A percentile compares a stretch with the other conserved stretches of the same genome.
Conservation (phyloP, 1,139 yeast genomes). For the Lodderomyces parapsilosis region DNA sequence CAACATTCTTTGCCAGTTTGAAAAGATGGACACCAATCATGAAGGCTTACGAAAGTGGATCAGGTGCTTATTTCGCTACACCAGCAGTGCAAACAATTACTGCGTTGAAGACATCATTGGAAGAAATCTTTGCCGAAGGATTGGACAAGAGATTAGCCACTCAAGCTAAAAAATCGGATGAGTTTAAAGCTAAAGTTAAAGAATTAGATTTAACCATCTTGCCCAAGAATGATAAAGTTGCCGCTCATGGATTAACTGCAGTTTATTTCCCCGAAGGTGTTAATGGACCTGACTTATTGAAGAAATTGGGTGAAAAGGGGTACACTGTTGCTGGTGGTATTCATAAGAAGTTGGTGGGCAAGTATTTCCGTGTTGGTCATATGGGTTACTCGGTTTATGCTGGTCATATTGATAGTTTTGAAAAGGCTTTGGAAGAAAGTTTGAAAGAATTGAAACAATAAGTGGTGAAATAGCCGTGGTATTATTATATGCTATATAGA, state of each 20-base stretch:
- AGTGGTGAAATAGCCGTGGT: not conserved
- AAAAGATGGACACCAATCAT: slow-evolving; percentile 88
- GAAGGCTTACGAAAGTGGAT: slow-evolving; percentile 81
- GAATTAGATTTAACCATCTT: slow-evolving; percentile 68
- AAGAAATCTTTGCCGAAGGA: slow-evolving; percentile 62
- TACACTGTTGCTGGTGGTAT: slow-evolving; percentile 89
- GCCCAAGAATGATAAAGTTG: slow-evolving; percentile 56
- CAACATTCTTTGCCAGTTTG: slow-evolving; percentile 72
- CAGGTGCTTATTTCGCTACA: slow-evolving; percentile 88
- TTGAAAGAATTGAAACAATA: slow-evolving; percentile 29
- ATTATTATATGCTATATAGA: not conserved
- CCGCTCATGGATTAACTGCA: slow-evolving; percentile 89
- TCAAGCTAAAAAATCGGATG: slow-evolving; percentile 61
- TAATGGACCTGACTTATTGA: slow-evolving; percentile 62
- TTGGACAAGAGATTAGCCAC: slow-evolving; percentile 62
- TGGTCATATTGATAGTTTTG: slow-evolving; percentile 41
- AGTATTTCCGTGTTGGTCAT: slow-evolving; percentile 92
- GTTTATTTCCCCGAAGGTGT: slow-evolving; percentile 79
- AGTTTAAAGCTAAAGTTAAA: slow-evolving; percentile 59
- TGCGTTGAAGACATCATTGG: slow-evolving; percentile 75
- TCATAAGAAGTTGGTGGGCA: slow-evolving; percentile 74
- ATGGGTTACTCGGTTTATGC: slow-evolving; percentile 68
- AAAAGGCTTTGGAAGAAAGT: slow-evolving; percentile 37
- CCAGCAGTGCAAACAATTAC: slow-evolving; percentile 88
- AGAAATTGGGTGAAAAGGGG: slow-evolving; percentile 59